Evolutionary conservation across 164 flowering plant species (phyloP).

Genomic region (Stephania japonica): DNA sequence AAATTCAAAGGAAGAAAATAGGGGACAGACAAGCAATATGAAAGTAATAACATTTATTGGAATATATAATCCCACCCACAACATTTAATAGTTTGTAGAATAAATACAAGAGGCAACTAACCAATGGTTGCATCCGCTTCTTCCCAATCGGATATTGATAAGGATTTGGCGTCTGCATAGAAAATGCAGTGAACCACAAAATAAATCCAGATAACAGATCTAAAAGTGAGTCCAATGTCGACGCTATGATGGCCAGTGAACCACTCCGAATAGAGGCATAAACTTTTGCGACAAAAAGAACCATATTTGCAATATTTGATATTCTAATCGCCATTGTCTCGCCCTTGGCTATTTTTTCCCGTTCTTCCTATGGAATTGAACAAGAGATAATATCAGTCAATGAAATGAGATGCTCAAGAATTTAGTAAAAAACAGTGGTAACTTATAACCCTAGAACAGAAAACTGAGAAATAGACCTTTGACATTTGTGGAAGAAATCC

Average conservation of each 20-base stretch:
- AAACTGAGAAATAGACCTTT: conserved; percentile 39
- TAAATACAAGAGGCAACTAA: conserved; percentile 23
- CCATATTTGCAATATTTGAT: conserved; percentile 84
- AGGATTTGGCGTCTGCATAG: conserved; percentile 88
- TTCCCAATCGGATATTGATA: conserved; percentile 95
- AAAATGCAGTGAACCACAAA: conserved; percentile 88
- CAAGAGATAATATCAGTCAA: conserved; percentile 7
- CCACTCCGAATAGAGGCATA: conserved; percentile 78
- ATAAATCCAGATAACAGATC: conserved; percentile 94
- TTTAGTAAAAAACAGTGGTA: conserved; percentile 1
- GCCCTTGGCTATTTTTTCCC: conserved; percentile 69
- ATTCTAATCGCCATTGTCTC: conserved; percentile 78
- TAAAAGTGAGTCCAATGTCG: conserved; percentile 87
- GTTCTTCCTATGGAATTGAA: conserved; percentile 67
- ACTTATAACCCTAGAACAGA: background rate
- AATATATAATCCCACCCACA: background rate
- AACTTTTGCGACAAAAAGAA: conserved; percentile 85
- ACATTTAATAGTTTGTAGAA: conserved; percentile 1
- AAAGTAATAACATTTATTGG: no score
- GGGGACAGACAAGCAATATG: no score
- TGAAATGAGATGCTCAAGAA: conserved; percentile 1
- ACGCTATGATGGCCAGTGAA: conserved; percentile 85
- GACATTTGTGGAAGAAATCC: conserved; percentile 84
- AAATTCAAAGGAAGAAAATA: no score
- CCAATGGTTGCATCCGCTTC: conserved; percentile 94